Evolutionary conservation across 805 yeast species (phyloP).

Genomic region (Tetrapisispora arboricola): DNA sequence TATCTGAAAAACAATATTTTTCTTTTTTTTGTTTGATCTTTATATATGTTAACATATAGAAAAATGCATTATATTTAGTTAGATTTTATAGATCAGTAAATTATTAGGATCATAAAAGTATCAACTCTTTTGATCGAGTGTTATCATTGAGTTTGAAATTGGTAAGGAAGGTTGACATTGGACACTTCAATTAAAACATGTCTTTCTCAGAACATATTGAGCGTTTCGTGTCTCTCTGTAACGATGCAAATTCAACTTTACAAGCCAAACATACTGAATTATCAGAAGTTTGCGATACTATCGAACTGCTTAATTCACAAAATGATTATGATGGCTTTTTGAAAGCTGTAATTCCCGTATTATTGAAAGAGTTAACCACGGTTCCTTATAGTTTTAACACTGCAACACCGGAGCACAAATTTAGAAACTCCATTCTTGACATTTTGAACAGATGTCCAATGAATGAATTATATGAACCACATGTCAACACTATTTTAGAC

Average conservation of each 20-base stretch:
- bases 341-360: conserved; percentile 57
- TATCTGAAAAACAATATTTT: background rate
- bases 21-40: too few relatives aligned
- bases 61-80: too few relatives aligned
- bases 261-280: conserved; percentile 56
- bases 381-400: conserved; percentile 66
- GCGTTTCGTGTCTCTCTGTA: conserved; percentile 52
- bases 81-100: too few relatives aligned
- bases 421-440: conserved; percentile 68
- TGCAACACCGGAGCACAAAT: conserved; percentile 61
- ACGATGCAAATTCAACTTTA: conserved; percentile 45
- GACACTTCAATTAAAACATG: conserved; percentile 16
- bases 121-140: too few relatives aligned
- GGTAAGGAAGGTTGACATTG: too few relatives aligned
- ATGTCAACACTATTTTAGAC: conserved; percentile 50
- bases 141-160: too few relatives aligned
- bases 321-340: conserved; percentile 75
- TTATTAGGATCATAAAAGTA: too few relatives aligned
- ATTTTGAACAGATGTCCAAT: conserved; percentile 71
- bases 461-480: conserved; percentile 71
- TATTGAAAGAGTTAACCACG: conserved; percentile 48
- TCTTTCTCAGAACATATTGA: conserved; percentile 45
- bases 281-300: conserved; percentile 75
- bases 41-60: too few relatives aligned
- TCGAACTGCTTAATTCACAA: conserved; percentile 73